Base-by-base conservation (phyloP, 306 rosid species). In the Gleditsia sinensis region DNA sequence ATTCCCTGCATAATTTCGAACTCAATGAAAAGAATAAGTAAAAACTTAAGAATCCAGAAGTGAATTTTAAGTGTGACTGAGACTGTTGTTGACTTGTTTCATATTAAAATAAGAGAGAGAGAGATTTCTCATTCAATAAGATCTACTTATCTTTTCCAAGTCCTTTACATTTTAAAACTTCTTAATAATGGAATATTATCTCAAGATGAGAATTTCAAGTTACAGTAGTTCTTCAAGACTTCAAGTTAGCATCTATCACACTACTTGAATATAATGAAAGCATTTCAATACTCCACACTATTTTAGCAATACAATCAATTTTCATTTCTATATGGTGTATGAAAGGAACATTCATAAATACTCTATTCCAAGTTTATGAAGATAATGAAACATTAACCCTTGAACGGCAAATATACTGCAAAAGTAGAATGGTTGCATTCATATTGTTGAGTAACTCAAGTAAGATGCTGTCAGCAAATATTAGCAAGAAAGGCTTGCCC, bases 401-500 rank as follows among this genome's bases (percentile, higher is more conserved):
- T 33, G 67, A 74, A 67, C 53, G 21, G 61, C 68, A 8, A 20
- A 21, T 33, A 28, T 37, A 6, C 57, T 25, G 55, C 25, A 79
- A 48, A 13, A 34, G 10, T 42, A 32, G 39, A 61, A 69, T 65
- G 33, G 39, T 24, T 40, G 48, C 37, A 49, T 57, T 65, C 19
- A 9, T 3, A 9, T 3, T 42, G 32, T 42, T 24, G 55, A 14
- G 23, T 8, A 16, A 43, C 23, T 16, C 8, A 40, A 43, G 65
- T 62, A 53, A 42, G 68, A 80, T 61, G 67, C 30, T 67, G 39
- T 58, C 37, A 36, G 64, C 11, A 58, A 60, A 74, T 39, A 58
- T 30, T 34, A 65, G 5, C 66, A 74, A 51, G 72, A 46, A 48
- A 71, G 36, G 27, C 55, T n/a, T 36, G 54, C 57, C 55, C 50